Evolutionary conservation across 257 asterid genomes (phyloP).

Genomic region (Fraxinus excelsior): DNA sequence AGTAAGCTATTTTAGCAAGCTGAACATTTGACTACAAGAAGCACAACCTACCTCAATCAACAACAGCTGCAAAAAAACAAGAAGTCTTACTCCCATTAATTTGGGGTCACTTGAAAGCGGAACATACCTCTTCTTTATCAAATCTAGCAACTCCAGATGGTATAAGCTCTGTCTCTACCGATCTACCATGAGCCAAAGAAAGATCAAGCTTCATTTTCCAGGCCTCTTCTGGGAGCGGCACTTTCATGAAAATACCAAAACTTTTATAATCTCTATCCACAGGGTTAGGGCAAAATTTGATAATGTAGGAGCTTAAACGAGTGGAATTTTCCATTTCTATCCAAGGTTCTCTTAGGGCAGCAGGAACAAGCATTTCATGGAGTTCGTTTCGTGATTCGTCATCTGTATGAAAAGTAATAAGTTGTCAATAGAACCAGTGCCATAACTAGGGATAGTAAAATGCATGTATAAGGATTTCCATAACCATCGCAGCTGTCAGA

Average conservation of each 20-base stretch:
- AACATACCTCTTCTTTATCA: constrained; percentile 63
- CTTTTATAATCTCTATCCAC: constrained; percentile 68
- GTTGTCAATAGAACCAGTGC: constrained; percentile 11
- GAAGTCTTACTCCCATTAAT: neutral
- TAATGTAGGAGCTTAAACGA: constrained; percentile 55
- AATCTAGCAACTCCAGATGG: constrained; percentile 67
- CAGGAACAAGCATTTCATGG: constrained; percentile 93
- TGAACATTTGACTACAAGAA: constrained; percentile 26
- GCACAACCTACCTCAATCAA: constrained; percentile 6
- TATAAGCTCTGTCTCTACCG: constrained; percentile 66
- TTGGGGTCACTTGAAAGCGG: neutral
- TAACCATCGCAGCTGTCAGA: constrained; percentile 66
- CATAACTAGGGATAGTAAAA: constrained; percentile 18
- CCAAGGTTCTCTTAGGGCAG: constrained; percentile 73
- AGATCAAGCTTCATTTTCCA: constrained; percentile 80
- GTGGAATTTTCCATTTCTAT: constrained; percentile 46
- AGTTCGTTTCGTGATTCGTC: constrained; percentile 74
- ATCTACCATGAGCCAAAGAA: constrained; percentile 86
- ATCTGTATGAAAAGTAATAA: constrained; percentile 44
- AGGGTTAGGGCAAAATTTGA: constrained; percentile 72
- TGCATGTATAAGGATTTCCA: constrained; percentile 30
- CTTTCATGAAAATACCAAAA: constrained; percentile 82
- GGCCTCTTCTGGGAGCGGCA: constrained; percentile 82
- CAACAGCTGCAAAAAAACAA: neutral
- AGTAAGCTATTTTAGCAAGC: constrained; percentile 23